Evolutionary conservation across 1,139 yeast species (phyloP).

Genomic region (Pichia terricola): DNA sequence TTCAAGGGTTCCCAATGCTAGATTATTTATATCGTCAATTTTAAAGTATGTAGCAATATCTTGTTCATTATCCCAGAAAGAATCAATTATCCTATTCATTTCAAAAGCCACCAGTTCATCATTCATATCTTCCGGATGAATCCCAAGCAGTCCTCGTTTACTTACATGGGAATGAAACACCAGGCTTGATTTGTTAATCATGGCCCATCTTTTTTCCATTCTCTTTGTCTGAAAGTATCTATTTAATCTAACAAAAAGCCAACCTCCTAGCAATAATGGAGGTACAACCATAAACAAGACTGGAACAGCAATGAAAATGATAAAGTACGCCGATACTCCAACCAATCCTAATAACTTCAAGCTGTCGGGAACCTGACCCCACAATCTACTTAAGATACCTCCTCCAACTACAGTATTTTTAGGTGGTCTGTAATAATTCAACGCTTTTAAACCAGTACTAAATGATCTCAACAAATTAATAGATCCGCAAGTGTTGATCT

Average conservation of each 20-base stretch:
- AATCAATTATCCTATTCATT: constrained; percentile 25
- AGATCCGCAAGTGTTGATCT: background rate
- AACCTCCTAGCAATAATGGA: constrained; percentile 27
- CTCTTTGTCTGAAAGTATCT: constrained; percentile 13
- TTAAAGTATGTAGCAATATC: constrained; percentile 23
- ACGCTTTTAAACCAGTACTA: background rate
- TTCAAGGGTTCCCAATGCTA: constrained; percentile 25
- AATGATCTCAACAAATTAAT: constrained; percentile 5
- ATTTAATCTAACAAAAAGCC: constrained; percentile 17
- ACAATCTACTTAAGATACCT: constrained; percentile 9
- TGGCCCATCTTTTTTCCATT: constrained; percentile 19
- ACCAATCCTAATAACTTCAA: constrained; percentile 22
- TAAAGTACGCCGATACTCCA: constrained; percentile 23
- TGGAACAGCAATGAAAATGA: constrained; percentile 29
- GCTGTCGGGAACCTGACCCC: constrained; percentile 24
- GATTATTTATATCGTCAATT: constrained; percentile 14
- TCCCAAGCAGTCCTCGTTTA: constrained; percentile 8
- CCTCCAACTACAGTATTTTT: constrained; percentile 13
- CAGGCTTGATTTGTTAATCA: constrained; percentile 16
- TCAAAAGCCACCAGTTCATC: constrained; percentile 23
- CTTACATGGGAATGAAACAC: constrained; percentile 15
- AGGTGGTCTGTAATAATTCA: constrained; percentile 16
- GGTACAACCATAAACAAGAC: constrained; percentile 27
- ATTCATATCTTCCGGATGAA: constrained; percentile 21
- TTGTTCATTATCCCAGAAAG: constrained; percentile 26